Evolutionary conservation across 1,284 basidiomycete genomes (phyloP).

Genomic region (Boletus mariae): DNA sequence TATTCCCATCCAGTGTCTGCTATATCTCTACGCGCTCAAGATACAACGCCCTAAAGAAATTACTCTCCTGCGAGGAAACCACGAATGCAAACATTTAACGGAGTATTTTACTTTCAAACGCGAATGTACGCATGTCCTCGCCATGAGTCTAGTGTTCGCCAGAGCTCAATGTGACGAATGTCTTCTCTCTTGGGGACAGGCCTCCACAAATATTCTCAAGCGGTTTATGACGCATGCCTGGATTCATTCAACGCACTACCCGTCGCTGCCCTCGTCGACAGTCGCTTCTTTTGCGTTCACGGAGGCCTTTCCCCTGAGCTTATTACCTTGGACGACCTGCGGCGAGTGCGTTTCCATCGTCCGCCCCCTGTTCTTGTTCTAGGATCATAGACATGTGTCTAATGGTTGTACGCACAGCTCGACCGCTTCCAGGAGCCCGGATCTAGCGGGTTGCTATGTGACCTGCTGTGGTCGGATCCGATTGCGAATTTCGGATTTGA

Average conservation of each 20-base stretch:
- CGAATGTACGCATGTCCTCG: conserved; percentile 39
- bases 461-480: conserved; percentile 93
- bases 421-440: conserved; percentile 95
- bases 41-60: conserved; percentile 91
- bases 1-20: conserved; percentile 60
- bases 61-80: conserved; percentile 91
- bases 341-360: conserved; percentile 48
- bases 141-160: not conserved
- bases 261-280: conserved; percentile 90
- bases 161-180: not conserved
- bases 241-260: conserved; percentile 91
- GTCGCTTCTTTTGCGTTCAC: conserved; percentile 97
- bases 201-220: conserved; percentile 88
- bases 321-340: conserved; percentile 77
- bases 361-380: not conserved
- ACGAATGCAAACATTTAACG: conserved; percentile 95
- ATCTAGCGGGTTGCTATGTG: conserved; percentile 89
- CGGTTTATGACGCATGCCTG: conserved; percentile 88
- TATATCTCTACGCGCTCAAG: conserved; percentile 91
- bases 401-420: conserved; percentile 45
- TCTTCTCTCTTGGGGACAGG: conserved; percentile 43
- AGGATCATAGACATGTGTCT: not conserved
- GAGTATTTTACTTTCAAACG: conserved; percentile 98
- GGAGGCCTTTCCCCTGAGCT: conserved; percentile 94
- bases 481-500: conserved; percentile 75